phyloP scores from a whole-genome alignment of 768 basidiomycete genomes.

The Trametes elegans region DNA sequence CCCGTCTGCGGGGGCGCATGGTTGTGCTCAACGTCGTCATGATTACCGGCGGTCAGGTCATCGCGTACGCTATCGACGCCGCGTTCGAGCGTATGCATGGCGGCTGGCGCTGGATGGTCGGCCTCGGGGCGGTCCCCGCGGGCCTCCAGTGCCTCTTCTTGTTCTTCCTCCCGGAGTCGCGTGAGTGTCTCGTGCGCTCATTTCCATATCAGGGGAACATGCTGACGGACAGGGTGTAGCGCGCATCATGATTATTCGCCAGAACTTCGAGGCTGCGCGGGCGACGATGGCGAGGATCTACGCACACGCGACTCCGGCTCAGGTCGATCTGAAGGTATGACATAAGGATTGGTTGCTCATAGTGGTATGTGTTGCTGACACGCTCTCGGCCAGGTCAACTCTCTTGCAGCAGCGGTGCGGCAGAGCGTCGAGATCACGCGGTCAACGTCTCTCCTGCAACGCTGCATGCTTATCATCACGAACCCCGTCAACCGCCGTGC shows the following conservation, averaged over 20 bases:
- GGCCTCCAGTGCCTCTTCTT: slow-evolving; percentile 59
- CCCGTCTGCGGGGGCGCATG: slow-evolving; percentile 69
- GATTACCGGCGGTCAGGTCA: slow-evolving; percentile 79
- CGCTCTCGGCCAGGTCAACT: slow-evolving; percentile 42
- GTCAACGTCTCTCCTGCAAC: slow-evolving; percentile 58
- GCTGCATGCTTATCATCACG: slow-evolving; percentile 51
- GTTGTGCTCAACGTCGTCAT: slow-evolving; percentile 81
- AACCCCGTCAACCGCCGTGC: slow-evolving; percentile 65
- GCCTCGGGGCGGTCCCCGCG: slow-evolving; percentile 68
- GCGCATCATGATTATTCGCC: slow-evolving; percentile 63
- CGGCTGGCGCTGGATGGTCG: slow-evolving; percentile 88
- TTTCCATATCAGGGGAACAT: not conserved
- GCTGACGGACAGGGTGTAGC: slow-evolving; percentile 31
- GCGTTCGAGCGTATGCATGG: slow-evolving; percentile 54
- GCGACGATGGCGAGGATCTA: slow-evolving; percentile 68
- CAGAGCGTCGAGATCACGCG: slow-evolving; percentile 61
- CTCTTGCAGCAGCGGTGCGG: slow-evolving; percentile 57
- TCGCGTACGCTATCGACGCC: slow-evolving; percentile 73
- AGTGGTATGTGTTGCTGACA: not conserved
- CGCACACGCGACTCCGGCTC: slow-evolving; percentile 55
- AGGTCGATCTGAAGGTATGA: slow-evolving; percentile 63
- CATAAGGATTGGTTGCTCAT: not conserved
- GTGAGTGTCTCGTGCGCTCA: slow-evolving; percentile 39
- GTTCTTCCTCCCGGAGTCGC: slow-evolving; percentile 74
- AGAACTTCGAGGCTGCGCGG: slow-evolving; percentile 48